Evolutionary conservation across 192 early-diverging fungal species (phyloP).

Genomic region (Rhizoclosmatium globosum): DNA sequence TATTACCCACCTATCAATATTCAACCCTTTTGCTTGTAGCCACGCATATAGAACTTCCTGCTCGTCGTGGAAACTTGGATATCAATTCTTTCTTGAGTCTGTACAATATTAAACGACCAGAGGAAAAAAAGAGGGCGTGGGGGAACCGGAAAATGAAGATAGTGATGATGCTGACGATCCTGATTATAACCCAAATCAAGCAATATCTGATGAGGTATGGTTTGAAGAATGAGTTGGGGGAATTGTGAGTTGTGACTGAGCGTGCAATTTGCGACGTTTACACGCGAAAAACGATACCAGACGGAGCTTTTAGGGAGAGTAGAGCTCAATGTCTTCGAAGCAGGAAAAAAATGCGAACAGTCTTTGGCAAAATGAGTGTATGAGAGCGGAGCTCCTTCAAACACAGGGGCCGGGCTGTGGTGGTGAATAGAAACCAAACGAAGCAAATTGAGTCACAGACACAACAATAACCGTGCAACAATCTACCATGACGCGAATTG

Average conservation of each 20-base stretch:
- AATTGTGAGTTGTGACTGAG: background rate
- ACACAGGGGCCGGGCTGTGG: no score
- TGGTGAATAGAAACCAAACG: no score
- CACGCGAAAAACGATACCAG: background rate
- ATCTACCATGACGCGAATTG: no score
- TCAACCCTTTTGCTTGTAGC: background rate
- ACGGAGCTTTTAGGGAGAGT: no score
- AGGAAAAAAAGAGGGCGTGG: background rate
- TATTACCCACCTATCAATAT: background rate
- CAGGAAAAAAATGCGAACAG: no score
- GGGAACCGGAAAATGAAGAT: background rate
- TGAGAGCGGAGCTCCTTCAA: no score
- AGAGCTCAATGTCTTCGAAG: no score
- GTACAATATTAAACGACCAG: conserved; percentile 22
- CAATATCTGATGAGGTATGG: background rate
- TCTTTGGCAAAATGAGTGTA: no score
- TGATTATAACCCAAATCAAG: background rate
- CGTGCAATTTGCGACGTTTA: background rate
- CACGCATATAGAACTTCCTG: conserved; percentile 13
- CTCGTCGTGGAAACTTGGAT: conserved; percentile 16
- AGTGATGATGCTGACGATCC: background rate
- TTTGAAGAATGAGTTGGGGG: background rate
- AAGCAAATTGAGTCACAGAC: no score
- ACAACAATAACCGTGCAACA: no score
- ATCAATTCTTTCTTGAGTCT: conserved; percentile 7